A percentile compares a stretch with the other conserved stretches of the same genome.
phyloP scores from a whole-genome alignment of 495 filamentous ascomycete species.

The Aspergillus funiculosus region DNA sequence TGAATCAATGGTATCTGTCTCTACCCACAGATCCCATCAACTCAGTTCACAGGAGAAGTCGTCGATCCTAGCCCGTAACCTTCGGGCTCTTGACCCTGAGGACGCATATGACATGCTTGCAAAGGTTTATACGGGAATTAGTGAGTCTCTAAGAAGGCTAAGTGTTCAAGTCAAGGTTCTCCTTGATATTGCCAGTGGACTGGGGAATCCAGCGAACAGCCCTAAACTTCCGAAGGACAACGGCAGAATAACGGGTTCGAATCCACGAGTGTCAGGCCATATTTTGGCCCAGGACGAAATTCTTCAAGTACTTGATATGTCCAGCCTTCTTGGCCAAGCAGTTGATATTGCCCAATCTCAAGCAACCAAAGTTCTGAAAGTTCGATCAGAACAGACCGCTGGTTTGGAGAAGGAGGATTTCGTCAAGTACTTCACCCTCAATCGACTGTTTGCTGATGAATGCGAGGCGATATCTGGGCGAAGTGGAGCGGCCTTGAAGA shows the following conservation, averaged over 20 bases:
- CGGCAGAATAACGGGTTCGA: background rate
- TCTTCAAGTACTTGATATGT: slow-evolving; percentile 79
- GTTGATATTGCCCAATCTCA: slow-evolving; percentile 91
- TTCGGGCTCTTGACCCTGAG: slow-evolving; percentile 74
- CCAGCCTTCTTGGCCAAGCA: slow-evolving; percentile 86
- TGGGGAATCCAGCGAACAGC: slow-evolving; percentile 37
- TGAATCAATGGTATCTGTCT: slow-evolving; percentile 82
- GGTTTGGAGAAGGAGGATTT: slow-evolving; percentile 72
- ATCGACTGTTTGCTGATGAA: slow-evolving; percentile 90
- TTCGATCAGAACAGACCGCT: slow-evolving; percentile 78
- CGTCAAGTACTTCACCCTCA: slow-evolving; percentile 86
- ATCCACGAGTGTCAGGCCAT: slow-evolving; percentile 17
- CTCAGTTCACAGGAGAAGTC: slow-evolving; percentile 83
- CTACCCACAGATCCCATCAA: slow-evolving; percentile 67
- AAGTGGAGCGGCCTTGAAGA: slow-evolving; percentile 77
- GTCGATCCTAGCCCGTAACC: slow-evolving; percentile 80
- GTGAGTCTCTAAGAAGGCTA: slow-evolving; percentile 78
- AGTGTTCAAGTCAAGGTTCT: slow-evolving; percentile 90
- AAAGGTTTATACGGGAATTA: slow-evolving; percentile 77
- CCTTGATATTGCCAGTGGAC: slow-evolving; percentile 85
- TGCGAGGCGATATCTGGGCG: slow-evolving; percentile 94
- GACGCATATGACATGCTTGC: slow-evolving; percentile 83
- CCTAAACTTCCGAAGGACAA: slow-evolving; percentile 8
- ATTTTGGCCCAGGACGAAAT: slow-evolving; percentile 67
- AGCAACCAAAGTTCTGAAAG: slow-evolving; percentile 84